Percentiles rank a stretch among this genome's conserved stretches.
Conservation (phyloP, 2,329 filamentous ascomycete species). For the Knufia fluminis region DNA sequence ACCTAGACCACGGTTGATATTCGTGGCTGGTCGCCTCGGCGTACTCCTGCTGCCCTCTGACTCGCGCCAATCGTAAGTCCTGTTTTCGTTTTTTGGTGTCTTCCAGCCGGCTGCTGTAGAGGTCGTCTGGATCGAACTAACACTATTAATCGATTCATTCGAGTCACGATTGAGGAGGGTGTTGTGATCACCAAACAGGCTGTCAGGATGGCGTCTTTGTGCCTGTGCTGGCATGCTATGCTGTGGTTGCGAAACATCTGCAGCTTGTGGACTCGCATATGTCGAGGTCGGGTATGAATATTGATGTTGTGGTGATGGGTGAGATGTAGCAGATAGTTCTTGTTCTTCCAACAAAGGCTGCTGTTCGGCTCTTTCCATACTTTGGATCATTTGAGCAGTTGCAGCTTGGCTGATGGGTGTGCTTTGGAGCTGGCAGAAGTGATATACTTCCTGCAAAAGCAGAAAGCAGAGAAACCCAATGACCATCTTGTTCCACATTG, state of each 20-base stretch:
- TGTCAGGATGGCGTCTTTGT: not conserved
- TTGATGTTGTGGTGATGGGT: not conserved
- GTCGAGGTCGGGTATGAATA: not conserved
- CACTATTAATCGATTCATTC: conserved; percentile 13
- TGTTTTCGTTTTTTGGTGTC: conserved; percentile 11
- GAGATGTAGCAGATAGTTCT: not conserved
- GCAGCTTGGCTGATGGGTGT: not conserved
- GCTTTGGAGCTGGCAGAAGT: conserved; percentile 3
- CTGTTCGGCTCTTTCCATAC: conserved; percentile 1
- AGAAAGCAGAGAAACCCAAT: conserved; percentile 16
- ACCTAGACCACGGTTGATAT: conserved; percentile 12
- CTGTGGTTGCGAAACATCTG: not conserved
- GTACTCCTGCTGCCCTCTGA: not conserved
- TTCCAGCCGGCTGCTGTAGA: conserved; percentile 14
- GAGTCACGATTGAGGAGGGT: conserved; percentile 11
- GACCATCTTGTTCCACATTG: conserved; percentile 20
- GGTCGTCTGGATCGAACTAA: conserved; percentile 12
- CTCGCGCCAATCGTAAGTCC: conserved; percentile 10
- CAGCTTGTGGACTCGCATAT: not conserved
- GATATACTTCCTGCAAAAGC: conserved; percentile 14
- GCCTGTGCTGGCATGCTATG: not conserved
- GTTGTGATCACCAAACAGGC: not conserved
- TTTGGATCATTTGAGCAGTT: not conserved
- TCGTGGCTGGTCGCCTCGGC: not conserved
- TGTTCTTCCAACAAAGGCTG: not conserved